Evolutionary conservation across 2,329 filamentous ascomycete genomes (phyloP), one percentile per base, ranked within the genome.

Genomic region (Penicillium hordei): DNA sequence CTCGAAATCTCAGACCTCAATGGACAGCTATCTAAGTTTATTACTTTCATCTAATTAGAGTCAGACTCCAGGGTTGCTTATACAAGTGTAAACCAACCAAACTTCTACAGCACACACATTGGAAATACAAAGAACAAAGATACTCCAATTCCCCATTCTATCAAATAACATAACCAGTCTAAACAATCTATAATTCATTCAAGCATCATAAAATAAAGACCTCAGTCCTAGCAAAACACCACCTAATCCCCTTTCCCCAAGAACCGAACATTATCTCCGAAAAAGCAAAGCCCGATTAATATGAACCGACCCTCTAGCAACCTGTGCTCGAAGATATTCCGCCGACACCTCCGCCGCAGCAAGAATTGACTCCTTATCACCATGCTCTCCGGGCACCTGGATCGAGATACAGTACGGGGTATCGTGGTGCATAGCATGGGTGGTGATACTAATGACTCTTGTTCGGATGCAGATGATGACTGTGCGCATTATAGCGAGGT

Each of bases 401-500:
- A 56, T 51, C 4, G 53, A 56, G 39, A 56, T 21, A n/a, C 53
- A 56, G 13, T 44, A 19, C 15, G 53, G 48, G n/a, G 13, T 8
- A 21, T 44, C 39, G 5, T 44, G 31, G 13, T 56, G 53, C 53
- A 56, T 56, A 13, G 53, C 46, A 25, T 51, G 15, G 23, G 9
- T 13, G 4, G 53, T 56, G 17, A 56, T 56, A 1, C 53, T 52
- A 7, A 38, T 39, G 6, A 56, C 53, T 25, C 40, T 25, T 9
- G 53, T 56, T 8, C 46, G 53, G 31, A 56, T 56, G 15, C 53
- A 56, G 15, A 46, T 56, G 3, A 51, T 17, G 17, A 52, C 33
- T n/a, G 53, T 56, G n/a, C n/a, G 39, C 53, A 56, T 56, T n/a
- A 56, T 56, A 5, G 46, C 4, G 5, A 45, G 23, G 17, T 56